Percentiles rank a stretch among this genome's conserved stretches.
phyloP scores from a whole-genome alignment of 2,329 filamentous ascomycete species.

The Pseudogymnoascus sp. region DNA sequence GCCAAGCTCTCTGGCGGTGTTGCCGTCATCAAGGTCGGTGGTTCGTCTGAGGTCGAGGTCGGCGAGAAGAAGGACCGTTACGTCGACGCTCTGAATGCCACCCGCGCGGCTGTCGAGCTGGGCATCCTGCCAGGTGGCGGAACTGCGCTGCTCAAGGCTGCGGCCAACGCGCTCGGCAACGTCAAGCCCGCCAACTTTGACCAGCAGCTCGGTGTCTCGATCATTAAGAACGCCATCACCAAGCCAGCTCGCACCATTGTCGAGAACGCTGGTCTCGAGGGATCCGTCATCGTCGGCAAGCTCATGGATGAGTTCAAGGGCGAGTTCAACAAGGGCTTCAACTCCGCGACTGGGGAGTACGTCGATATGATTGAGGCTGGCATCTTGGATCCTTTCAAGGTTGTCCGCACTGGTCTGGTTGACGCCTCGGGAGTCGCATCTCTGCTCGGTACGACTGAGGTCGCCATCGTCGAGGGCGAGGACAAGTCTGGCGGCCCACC shows the following conservation, averaged over 20 bases:
- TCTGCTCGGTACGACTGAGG: conserved; percentile 94
- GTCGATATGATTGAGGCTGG: conserved; percentile 96
- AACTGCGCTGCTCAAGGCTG: conserved; percentile 95
- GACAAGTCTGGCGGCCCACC: conserved; percentile 70
- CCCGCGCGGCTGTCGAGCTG: conserved; percentile 95
- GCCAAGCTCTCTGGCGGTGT: conserved; percentile 99
- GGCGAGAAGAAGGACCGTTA: conserved; percentile 99
- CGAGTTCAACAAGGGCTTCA: conserved; percentile 98
- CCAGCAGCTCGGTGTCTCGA: conserved; percentile 95
- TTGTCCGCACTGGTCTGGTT: conserved; percentile 90
- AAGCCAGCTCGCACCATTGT: conserved; percentile 90
- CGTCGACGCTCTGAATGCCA: conserved; percentile 95
- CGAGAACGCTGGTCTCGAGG: conserved; percentile 94
- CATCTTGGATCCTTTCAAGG: conserved; percentile 99
- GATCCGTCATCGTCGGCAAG: conserved; percentile 95
- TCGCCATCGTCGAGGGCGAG: conserved; percentile 95
- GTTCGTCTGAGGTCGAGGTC: conserved; percentile 95
- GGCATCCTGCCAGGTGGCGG: conserved; percentile 98
- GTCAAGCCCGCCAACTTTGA: conserved; percentile 94
- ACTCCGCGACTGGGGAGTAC: conserved; percentile 95
- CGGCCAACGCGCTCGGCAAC: conserved; percentile 74
- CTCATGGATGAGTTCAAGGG: conserved; percentile 84
- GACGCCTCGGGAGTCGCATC: conserved; percentile 96
- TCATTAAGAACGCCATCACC: conserved; percentile 97
- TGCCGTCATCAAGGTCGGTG: conserved; percentile 98